Conservation (phyloP, 2,329 filamentous ascomycete species). For the Purpureocillium takamizusanense region DNA sequence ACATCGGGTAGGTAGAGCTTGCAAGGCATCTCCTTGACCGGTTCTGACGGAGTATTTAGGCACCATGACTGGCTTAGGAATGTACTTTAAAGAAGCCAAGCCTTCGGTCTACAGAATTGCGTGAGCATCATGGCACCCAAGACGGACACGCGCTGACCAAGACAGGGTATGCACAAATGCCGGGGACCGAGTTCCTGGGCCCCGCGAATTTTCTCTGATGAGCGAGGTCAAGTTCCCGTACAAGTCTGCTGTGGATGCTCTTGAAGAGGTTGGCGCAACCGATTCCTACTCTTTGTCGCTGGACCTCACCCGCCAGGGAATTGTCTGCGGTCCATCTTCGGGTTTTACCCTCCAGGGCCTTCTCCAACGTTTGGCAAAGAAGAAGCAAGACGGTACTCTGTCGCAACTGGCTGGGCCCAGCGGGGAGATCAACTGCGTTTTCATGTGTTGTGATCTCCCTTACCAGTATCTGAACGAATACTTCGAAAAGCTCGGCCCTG, state of each 20-base stretch:
- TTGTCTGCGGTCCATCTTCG: slow-evolving; percentile 53
- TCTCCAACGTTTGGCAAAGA: slow-evolving; percentile 37
- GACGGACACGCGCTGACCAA: slow-evolving; percentile 3
- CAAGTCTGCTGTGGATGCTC: slow-evolving; percentile 40
- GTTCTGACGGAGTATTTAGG: slow-evolving; percentile 13
- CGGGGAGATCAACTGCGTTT: slow-evolving; percentile 43
- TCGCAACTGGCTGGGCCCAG: slow-evolving; percentile 33
- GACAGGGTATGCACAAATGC: slow-evolving; percentile 45
- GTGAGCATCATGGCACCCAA: slow-evolving; percentile 8
- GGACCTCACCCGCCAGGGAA: slow-evolving; percentile 44
- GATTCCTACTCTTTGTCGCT: slow-evolving; percentile 46
- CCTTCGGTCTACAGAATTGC: slow-evolving; percentile 33
- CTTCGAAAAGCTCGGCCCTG: slow-evolving; percentile 41
- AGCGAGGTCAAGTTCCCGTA: slow-evolving; percentile 48
- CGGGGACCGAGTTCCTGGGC: slow-evolving; percentile 49
- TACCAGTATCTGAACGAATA: slow-evolving; percentile 54
- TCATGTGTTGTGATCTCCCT: slow-evolving; percentile 53
- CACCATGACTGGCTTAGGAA: slow-evolving; percentile 39
- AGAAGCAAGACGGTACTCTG: slow-evolving; percentile 35
- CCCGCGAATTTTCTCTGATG: slow-evolving; percentile 41
- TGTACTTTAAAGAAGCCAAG: slow-evolving; percentile 41
- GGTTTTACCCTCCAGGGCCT: slow-evolving; percentile 47
- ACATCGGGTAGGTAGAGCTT: slow-evolving; percentile 23
- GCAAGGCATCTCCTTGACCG: neutral
- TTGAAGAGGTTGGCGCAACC: slow-evolving; percentile 45